Evolutionary conservation across 2,329 filamentous ascomycete species (phyloP).

Genomic region (Reticulascus tulasneorum): DNA sequence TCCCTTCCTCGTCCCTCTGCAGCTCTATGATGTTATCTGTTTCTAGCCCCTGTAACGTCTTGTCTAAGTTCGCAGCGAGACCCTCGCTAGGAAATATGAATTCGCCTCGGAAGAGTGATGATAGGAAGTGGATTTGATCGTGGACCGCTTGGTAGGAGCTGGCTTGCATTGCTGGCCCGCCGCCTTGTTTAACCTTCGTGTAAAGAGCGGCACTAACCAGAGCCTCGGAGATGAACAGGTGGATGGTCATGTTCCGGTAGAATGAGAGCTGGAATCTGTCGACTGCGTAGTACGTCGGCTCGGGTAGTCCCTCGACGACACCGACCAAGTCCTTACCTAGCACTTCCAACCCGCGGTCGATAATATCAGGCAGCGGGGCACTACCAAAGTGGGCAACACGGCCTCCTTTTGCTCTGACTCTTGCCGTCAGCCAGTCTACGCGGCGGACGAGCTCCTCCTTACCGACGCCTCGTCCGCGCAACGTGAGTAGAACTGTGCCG

Average conservation of each 20-base stretch:
- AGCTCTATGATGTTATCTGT: slow-evolving; percentile 72
- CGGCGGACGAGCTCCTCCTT: slow-evolving; percentile 79
- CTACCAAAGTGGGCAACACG: slow-evolving; percentile 90
- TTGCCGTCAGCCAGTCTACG: slow-evolving; percentile 83
- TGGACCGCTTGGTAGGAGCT: slow-evolving; percentile 71
- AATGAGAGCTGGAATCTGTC: slow-evolving; percentile 97
- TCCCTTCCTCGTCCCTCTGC: slow-evolving; percentile 49
- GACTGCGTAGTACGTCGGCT: slow-evolving; percentile 91
- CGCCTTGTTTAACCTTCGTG: slow-evolving; percentile 82
- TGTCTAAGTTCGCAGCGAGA: slow-evolving; percentile 72
- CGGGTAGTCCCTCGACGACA: slow-evolving; percentile 70
- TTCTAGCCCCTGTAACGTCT: slow-evolving; percentile 74
- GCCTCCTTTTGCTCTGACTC: slow-evolving; percentile 81
- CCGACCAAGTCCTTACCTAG: slow-evolving; percentile 87
- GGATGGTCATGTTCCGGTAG: slow-evolving; percentile 99
- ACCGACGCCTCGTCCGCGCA: slow-evolving; percentile 87
- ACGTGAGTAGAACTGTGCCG: slow-evolving; percentile 85
- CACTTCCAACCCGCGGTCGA: slow-evolving; percentile 87
- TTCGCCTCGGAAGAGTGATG: slow-evolving; percentile 88
- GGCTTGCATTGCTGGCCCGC: slow-evolving; percentile 75
- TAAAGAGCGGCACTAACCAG: slow-evolving; percentile 90
- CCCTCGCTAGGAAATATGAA: slow-evolving; percentile 95
- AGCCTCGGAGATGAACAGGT: slow-evolving; percentile 91
- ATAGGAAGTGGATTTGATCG: slow-evolving; percentile 83
- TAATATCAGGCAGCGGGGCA: slow-evolving; percentile 72